Conservation (phyloP, 805 yeast genomes). For the Clavispora fructus region DNA sequence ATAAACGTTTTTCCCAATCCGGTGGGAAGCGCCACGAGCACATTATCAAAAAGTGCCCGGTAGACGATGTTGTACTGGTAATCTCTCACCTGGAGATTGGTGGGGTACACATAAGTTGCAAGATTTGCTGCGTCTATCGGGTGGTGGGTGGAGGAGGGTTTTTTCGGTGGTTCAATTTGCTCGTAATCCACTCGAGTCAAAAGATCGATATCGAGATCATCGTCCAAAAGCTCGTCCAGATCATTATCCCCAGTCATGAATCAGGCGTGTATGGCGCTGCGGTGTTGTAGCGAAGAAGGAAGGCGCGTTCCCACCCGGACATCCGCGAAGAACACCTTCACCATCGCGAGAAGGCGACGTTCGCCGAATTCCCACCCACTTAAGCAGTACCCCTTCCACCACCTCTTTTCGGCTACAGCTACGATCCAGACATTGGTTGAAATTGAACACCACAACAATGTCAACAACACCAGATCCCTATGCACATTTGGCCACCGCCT, state of each 20-base stretch:
- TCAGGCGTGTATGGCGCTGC: background rate
- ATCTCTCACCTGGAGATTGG: conserved; percentile 77
- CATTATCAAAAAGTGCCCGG: conserved; percentile 65
- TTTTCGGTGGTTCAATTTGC: background rate
- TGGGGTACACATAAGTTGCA: conserved; percentile 70
- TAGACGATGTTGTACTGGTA: conserved; percentile 81
- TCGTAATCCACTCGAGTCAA: conserved; percentile 1
- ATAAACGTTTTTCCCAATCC: conserved; percentile 97
- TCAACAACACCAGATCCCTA: conserved; percentile 19
- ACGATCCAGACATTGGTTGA: too few relatives aligned
- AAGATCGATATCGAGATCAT: conserved; percentile 10
- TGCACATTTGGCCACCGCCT: conserved; percentile 16
- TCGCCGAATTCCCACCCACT: too few relatives aligned
- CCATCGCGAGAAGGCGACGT: background rate
- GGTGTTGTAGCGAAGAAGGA: background rate
- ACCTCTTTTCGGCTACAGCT: too few relatives aligned
- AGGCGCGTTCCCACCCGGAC: background rate
- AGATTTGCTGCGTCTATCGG: conserved; percentile 5
- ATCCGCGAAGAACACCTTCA: background rate
- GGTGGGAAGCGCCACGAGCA: conserved; percentile 89
- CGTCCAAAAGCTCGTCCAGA: conserved; percentile 11
- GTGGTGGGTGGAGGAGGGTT: conserved; percentile 5
- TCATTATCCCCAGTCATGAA: background rate
- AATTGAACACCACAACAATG: too few relatives aligned
- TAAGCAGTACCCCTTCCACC: too few relatives aligned